Evolutionary conservation across 306 rosid species (phyloP), one percentile per base, ranked within the genome.

Genomic region (Carpinus viminea): DNA sequence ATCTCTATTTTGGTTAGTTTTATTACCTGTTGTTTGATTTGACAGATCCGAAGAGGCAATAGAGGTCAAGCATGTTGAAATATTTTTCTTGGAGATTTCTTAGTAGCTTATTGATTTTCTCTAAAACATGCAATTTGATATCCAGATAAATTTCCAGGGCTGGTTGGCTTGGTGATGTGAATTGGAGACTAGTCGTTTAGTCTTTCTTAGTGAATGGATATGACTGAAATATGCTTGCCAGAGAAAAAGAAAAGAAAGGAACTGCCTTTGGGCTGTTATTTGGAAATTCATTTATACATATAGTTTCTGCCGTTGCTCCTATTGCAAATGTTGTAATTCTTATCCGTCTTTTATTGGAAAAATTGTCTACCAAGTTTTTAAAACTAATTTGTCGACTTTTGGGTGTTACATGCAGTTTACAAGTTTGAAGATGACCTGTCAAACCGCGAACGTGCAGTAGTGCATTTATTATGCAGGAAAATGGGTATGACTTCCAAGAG

Each of bases 401-500:
- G 61, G 31, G 12, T 81, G 61, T 75, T 71, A 45, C 50, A 52
- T 88, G 85, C 98, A 91, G 98, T 76, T 38, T 90, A 79, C 78
- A 82, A 54, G 16, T 96, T 96, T 77, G 90, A 87, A 52, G 80
- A 87, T 24, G 68, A 61, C 73, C 78, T 93, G 72, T 76, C 91
- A n/a, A 87, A 75, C 43, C 20, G 36, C 5, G 91, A 91, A 41
- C 96, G 96, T 28, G 91, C 91, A 70, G 52, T 41, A 3, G 97
- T 91, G 78, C 99, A 96, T 84, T 68, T 55, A 53, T 1, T 79
- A 41, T 75, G 94, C 81, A 68, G 11, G 26, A 86, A 73, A 80
- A 70, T 84, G 94, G 93, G 91, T 48, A 55, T 96, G 89, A 82
- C 0, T 59, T 91, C 99, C 74, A 96, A 85, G 85, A 96, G 97